Conservation (phyloP, 2,329 filamentous ascomycete genomes). For the Trichoderma sp. region DNA sequence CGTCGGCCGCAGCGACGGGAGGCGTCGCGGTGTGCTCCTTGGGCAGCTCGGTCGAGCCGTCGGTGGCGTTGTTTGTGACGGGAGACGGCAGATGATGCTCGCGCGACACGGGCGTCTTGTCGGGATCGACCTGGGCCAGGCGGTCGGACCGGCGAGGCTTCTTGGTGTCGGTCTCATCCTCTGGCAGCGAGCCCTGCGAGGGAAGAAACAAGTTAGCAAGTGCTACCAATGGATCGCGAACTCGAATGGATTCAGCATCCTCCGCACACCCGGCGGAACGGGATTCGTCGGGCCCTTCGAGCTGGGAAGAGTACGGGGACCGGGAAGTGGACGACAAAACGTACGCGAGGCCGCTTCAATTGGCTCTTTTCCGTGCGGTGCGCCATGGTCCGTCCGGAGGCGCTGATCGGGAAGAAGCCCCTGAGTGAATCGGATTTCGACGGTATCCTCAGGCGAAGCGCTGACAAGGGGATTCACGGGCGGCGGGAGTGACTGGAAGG, state of each 20-base stretch:
- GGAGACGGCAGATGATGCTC: conserved; percentile 79
- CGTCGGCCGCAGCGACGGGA: conserved; percentile 60
- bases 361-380: conserved; percentile 74
- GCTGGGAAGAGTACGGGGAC: too few species aligned
- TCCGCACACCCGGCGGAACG: neutral
- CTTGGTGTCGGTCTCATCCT: conserved; percentile 70
- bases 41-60: conserved; percentile 54
- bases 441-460: conserved; percentile 20
- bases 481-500: conserved; percentile 6
- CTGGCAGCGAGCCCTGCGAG: conserved; percentile 64
- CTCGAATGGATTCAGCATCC: too few species aligned
- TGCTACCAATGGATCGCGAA: conserved; percentile 28
- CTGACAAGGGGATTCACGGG: conserved; percentile 20
- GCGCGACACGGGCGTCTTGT: conserved; percentile 62
- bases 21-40: conserved; percentile 76
- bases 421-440: conserved; percentile 11
- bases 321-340: conserved; percentile 36
- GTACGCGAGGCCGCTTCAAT: conserved; percentile 79
- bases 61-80: conserved; percentile 60
- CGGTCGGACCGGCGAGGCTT: conserved; percentile 81
- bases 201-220: conserved; percentile 33
- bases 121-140: conserved; percentile 57
- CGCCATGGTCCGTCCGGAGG: conserved; percentile 51
- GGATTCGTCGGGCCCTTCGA: conserved; percentile 21
- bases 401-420: conserved; percentile 24